Percentiles rank a stretch among this genome's conserved stretches.
phyloP scores from a whole-genome alignment of 306 rosid species.

The Cicer yamashitae region DNA sequence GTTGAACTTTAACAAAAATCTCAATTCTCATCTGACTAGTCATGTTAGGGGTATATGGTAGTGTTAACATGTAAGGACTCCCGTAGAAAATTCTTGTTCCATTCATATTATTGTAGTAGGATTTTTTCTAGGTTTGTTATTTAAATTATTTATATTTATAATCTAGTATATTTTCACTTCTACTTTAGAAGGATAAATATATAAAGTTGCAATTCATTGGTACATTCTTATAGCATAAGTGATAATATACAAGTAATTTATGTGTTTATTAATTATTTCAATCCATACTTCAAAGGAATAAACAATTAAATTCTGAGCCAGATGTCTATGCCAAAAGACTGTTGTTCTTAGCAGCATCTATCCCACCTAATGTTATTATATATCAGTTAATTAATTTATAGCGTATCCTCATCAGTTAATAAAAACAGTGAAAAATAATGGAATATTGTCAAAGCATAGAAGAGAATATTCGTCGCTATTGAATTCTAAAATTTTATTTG shows the following conservation, averaged over 20 bases:
- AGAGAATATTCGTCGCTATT: background rate
- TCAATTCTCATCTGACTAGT: constrained; percentile 8
- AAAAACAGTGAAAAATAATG: no score
- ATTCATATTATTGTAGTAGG: constrained; percentile 33
- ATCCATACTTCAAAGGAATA: background rate
- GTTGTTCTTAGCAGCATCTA: no score
- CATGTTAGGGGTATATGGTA: constrained; percentile 23
- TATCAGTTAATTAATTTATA: no score
- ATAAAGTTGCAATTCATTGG: no score
- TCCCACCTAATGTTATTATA: no score
- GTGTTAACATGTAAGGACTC: constrained; percentile 39
- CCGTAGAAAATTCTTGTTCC: constrained; percentile 44
- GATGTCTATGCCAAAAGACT: no score
- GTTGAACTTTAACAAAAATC: constrained; percentile 2
- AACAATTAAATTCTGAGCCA: no score
- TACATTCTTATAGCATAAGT: no score
- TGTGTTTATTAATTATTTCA: background rate
- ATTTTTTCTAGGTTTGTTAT: constrained; percentile 35
- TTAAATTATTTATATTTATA: background rate
- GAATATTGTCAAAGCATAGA: no score
- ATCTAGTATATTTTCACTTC: background rate
- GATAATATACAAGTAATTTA: no score
- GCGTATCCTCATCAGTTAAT: no score
- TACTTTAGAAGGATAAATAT: background rate
- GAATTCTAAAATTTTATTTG: background rate